Evolutionary conservation across 176 grass and related monocot genomes (phyloP), one percentile per base, ranked within the genome.

Genomic region (Ampelocalamus luodianensis): DNA sequence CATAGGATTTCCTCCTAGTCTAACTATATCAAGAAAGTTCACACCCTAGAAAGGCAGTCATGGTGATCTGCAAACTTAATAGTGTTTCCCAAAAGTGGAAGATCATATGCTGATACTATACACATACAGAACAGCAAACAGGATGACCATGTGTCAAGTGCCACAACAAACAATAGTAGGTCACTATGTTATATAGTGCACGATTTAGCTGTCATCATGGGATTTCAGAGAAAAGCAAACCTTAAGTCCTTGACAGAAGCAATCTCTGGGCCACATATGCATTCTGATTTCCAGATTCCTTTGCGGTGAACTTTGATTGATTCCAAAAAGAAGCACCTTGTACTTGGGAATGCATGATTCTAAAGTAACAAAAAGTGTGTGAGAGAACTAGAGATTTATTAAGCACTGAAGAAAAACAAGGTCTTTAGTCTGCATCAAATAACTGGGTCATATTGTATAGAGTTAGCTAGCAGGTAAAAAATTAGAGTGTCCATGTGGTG

Each of bases 201-300:
- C 8, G 12, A 72, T 1, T 61, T 66, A 20, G 50, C 76, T 34
- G 12, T 4, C 11, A 45, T 49, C 12, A 43, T 71, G 49, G 3
- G 54, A 36, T 86, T 74, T 86, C 36, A 61, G 27, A 37, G 39
- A 73, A 79, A 75, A 56, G 20, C 9, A 72, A 83, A 95, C 93
- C 93, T 91, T 44, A 80, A 71, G 12, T 80, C 36, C 72, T 89
- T 74, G 6, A 67, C n/a, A 44, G 78, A 90, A 87, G 78, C 39
- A 61, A 87, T 56, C 56, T 83, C 70, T 71, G 39, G 68, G 45
- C 73, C 79, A 90, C 96, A 98, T 17, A 90, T 84, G 67, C 96
- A 98, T 86, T 95, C 93, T 8, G 88, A 83, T 73, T 87, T 95
- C 96, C 96, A 98, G 37, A 94, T 55, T 42, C 96, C 93, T 89